Percentiles rank a stretch among this genome's conserved stretches.
Conservation (phyloP, 2,329 filamentous ascomycete genomes). For the Scedosporium boydii region DNA sequence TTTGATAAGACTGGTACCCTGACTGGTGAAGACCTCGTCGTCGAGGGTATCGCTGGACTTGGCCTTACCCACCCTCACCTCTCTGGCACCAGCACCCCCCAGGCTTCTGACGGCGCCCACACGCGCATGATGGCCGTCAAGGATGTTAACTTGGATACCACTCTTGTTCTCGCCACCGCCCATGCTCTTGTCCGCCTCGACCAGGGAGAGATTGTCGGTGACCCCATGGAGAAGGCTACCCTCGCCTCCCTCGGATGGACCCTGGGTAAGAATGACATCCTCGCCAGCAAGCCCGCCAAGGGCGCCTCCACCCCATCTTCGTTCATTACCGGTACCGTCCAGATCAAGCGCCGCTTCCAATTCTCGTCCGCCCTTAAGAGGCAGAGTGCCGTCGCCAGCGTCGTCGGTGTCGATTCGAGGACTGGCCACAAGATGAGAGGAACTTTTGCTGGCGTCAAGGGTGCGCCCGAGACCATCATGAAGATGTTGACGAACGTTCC, state of each 20-base stretch:
- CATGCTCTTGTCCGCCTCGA: constrained; percentile 94
- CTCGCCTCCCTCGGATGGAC: constrained; percentile 82
- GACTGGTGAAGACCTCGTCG: constrained; percentile 91
- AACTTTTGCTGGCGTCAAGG: constrained; percentile 93
- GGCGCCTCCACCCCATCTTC: constrained; percentile 23
- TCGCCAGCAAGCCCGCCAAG: constrained; percentile 56
- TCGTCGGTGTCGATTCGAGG: constrained; percentile 60
- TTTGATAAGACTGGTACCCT: constrained; percentile 98
- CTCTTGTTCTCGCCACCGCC: constrained; percentile 85
- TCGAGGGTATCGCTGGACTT: constrained; percentile 91
- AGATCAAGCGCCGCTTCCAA: constrained; percentile 94
- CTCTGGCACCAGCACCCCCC: constrained; percentile 50
- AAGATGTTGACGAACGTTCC: constrained; percentile 82
- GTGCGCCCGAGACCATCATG: constrained; percentile 92
- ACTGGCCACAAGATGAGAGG: constrained; percentile 69
- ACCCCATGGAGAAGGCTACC: constrained; percentile 98
- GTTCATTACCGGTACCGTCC: constrained; percentile 63
- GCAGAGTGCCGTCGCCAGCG: constrained; percentile 85
- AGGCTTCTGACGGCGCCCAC: constrained; percentile 73
- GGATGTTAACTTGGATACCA: constrained; percentile 69
- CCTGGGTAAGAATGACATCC: constrained; percentile 78
- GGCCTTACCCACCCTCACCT: constrained; percentile 48
- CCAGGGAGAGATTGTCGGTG: constrained; percentile 92
- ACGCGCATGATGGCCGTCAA: constrained; percentile 65
- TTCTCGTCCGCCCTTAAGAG: constrained; percentile 95